Base-by-base conservation (phyloP, 139 green algal genomes). In the Nannochloris sp. region DNA sequence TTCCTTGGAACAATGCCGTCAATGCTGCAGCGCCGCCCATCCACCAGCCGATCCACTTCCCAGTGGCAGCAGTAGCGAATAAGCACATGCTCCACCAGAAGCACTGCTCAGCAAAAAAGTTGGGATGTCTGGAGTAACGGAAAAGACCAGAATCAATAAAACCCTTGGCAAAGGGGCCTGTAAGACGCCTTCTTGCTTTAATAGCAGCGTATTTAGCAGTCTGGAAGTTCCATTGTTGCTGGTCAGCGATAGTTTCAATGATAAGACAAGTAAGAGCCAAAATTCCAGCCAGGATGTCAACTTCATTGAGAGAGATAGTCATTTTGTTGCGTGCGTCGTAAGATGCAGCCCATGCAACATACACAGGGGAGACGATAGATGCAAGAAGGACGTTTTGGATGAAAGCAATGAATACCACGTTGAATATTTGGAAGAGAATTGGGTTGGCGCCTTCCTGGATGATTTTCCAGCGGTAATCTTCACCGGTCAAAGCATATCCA, bases 171-270 rank as follows among this genome's bases (percentile, higher is more conserved):
- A 58, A 25, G 6, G 12, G 12, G 12, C 13, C 54, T 27, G 54
- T 46, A 27, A 46, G 12, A 10, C 12, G 34, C 33, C 37, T 62
- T 45, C 15, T 62, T 25, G 54, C n/a, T 27, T 9, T 12, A 27
- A 59, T 59, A 9, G 12, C 9, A 19, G 9, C 12, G 12, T 59
- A 12, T 12, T 59, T 59, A 19, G 42, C 42, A 19, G 47, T 57
- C 59, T 76, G 71, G 65, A 78, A 78, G 19, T 31, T 24, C 65
- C 65, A 74, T 59, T 74, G 65, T 48, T 78, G 54, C 44, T 74
- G 51, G 53, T 78, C 71, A 6, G 71, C 65, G 6, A 66, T 15
- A 14, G 57, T 35, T 42, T 78, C 71, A 33, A 71, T 36, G 4
- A 59, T 24, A n/a, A 74, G 47, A 58, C 64, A 74, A 31, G 38